Evolutionary conservation across 257 asterid species (phyloP).

Genomic region (Solanum dulcamara): DNA sequence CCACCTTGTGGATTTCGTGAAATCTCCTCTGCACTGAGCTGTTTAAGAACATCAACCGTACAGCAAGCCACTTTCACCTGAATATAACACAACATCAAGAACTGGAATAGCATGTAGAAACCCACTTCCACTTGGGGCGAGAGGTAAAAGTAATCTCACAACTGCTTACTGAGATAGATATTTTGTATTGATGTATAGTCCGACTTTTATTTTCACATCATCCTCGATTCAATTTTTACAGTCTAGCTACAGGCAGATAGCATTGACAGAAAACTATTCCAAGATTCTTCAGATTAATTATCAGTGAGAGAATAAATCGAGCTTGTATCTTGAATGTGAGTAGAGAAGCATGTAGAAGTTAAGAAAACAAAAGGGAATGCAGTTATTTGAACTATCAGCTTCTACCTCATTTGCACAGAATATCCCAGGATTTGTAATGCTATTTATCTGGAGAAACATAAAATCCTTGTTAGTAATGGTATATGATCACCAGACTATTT

Average conservation of each 20-base stretch:
- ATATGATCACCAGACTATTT: not conserved
- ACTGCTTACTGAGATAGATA: not conserved
- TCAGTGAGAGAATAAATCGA: not conserved
- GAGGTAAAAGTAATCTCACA: not conserved
- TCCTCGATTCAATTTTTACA: not conserved
- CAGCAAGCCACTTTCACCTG: constrained; percentile 82
- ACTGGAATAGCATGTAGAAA: not conserved
- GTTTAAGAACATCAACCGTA: constrained; percentile 82
- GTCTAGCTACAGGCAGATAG: not conserved
- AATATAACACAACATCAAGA: constrained; percentile 8
- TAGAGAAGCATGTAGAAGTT: not conserved
- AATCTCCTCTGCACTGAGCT: constrained; percentile 91
- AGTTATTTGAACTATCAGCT: not conserved
- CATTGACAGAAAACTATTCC: not conserved
- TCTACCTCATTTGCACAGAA: constrained; percentile 75
- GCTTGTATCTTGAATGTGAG: not conserved
- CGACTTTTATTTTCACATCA: not conserved
- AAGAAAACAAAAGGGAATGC: not conserved
- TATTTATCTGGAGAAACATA: constrained; percentile 38
- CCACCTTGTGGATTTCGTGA: constrained; percentile 80
- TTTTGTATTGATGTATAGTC: not conserved
- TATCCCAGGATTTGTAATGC: constrained; percentile 81
- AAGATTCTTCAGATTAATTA: not conserved
- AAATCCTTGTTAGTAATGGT: not conserved
- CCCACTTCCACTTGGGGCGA: not conserved